phyloP scores from a whole-genome alignment of 352 stramenopile species.

The Pythium guiyangense region DNA sequence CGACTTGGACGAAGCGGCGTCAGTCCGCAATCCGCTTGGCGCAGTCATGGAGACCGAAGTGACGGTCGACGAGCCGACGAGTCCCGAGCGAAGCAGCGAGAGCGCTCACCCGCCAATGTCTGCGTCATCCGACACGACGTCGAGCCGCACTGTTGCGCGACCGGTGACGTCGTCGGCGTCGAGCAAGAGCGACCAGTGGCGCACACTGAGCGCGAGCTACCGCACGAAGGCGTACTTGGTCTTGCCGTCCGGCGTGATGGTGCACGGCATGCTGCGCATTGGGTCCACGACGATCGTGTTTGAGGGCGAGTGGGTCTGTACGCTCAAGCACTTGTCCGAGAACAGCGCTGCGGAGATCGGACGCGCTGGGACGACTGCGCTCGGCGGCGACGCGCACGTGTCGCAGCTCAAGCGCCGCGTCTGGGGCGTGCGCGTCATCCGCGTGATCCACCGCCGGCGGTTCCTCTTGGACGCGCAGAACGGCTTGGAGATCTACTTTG shows the following conservation, averaged over 20 bases:
- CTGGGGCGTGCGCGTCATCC: slow-evolving; percentile 78
- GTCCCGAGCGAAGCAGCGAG: slow-evolving; percentile 6
- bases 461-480: slow-evolving; percentile 71
- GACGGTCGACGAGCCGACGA: slow-evolving; percentile 3
- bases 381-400: slow-evolving; percentile 51
- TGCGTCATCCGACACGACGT: slow-evolving; percentile 1
- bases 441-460: slow-evolving; percentile 67
- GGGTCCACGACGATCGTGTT: slow-evolving; percentile 73
- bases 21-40: slow-evolving; percentile 13
- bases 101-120: not conserved
- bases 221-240: slow-evolving; percentile 79
- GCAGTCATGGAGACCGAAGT: slow-evolving; percentile 13
- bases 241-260: slow-evolving; percentile 62
- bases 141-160: not conserved
- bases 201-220: slow-evolving; percentile 51
- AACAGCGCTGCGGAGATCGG: slow-evolving; percentile 7
- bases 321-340: slow-evolving; percentile 55
- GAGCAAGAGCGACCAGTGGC: slow-evolving; percentile 64
- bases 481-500: slow-evolving; percentile 83
- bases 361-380: slow-evolving; percentile 14
- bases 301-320: slow-evolving; percentile 72
- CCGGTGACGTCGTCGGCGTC: slow-evolving; percentile 7
- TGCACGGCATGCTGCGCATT: slow-evolving; percentile 72
- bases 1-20: slow-evolving; percentile 10
- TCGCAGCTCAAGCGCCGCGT: slow-evolving; percentile 69